phyloP scores from a whole-genome alignment of 129 eudicot genomes.

The carrot (Daucus carota) region DH1_v3.0 NC_030384.2:49505001-49505500 shows the following conservation, averaged over 20 bases:
- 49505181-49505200: conserved; percentile 65
- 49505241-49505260: conserved; percentile 69
- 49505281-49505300: conserved; percentile 51
- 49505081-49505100: conserved; percentile 70
- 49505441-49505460: conserved; percentile 61
- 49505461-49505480: conserved; percentile 56
- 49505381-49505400: not conserved
- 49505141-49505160: not conserved
- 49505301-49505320: conserved; percentile 35
- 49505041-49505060: conserved; percentile 58
- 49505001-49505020: conserved; percentile 66
- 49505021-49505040: conserved; percentile 84
- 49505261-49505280: conserved; percentile 69
- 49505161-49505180: conserved; percentile 43
- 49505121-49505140: conserved; percentile 13
- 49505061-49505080: conserved; percentile 67
- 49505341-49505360: not conserved
- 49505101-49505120: conserved; percentile 38
- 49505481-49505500: conserved; percentile 54
- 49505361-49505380: not conserved
- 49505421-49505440: conserved; percentile 20
- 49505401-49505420: not conserved
- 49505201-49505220: conserved; percentile 56
- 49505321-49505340: conserved; percentile 64
- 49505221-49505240: conserved; percentile 88